A percentile compares a stretch with the other conserved stretches of the same genome.
These are phyloP conservation scores for Nymphaea colorata DNA, from an alignment of 164 flowering plant species.

Conservation along the genomic window DNA sequence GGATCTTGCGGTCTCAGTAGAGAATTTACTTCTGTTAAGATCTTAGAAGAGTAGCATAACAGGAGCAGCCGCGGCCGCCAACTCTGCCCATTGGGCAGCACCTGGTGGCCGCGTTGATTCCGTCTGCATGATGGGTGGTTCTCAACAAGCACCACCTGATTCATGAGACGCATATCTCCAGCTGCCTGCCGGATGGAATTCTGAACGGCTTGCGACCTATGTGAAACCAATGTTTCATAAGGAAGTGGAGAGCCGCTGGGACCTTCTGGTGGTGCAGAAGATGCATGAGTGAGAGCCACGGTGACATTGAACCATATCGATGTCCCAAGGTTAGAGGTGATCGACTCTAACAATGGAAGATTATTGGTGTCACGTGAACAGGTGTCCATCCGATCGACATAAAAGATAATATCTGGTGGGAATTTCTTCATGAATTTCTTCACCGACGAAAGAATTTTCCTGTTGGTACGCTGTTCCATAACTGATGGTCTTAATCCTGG, in stretches of 20 bases:
- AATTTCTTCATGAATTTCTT: constrained; percentile 61
- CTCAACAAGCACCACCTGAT: constrained; percentile 80
- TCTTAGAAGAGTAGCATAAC: constrained; percentile 75
- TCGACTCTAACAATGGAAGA: constrained; percentile 55
- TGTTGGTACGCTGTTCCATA: constrained; percentile 60
- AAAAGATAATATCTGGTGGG: constrained; percentile 77
- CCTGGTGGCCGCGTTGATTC: constrained; percentile 74
- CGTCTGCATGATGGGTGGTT: constrained; percentile 87
- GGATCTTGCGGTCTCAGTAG: constrained; percentile 71
- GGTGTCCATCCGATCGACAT: constrained; percentile 75
- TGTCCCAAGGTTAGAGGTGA: constrained; percentile 48
- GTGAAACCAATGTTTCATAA: constrained; percentile 80
- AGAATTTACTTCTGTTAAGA: constrained; percentile 63
- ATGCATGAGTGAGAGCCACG: constrained; percentile 82
- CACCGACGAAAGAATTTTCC: constrained; percentile 43
- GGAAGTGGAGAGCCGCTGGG: constrained; percentile 74
- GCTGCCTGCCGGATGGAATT: constrained; percentile 81
- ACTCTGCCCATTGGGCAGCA: constrained; percentile 83
- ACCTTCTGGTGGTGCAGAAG: constrained; percentile 97
- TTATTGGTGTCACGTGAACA: constrained; percentile 82
- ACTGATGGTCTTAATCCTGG: constrained; percentile 75
- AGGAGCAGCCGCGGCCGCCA: constrained; percentile 79
- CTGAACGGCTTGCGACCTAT: constrained; percentile 76
- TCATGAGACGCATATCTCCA: constrained; percentile 83
- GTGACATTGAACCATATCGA: constrained; percentile 74